phyloP scores from a whole-genome alignment of 805 yeast species.

The Starmerella geochares region DNA sequence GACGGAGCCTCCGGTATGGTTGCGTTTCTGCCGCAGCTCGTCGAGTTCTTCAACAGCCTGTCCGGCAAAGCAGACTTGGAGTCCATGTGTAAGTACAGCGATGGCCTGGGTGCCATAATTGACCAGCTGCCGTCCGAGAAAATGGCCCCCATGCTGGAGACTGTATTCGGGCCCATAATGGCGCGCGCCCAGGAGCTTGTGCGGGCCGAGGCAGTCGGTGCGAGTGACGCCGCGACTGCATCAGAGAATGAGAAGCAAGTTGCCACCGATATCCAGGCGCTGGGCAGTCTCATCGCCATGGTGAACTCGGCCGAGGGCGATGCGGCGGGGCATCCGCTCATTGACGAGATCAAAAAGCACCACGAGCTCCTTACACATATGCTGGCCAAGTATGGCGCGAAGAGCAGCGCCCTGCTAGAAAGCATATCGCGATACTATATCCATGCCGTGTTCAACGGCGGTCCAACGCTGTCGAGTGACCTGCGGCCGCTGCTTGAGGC shows the following conservation, averaged over 20 bases:
- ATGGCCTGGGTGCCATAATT: conserved; percentile 80
- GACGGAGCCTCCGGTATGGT: conserved; percentile 68
- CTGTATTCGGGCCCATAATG: conserved; percentile 59
- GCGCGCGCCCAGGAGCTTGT: conserved; percentile 42
- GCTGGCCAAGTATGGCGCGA: conserved; percentile 8
- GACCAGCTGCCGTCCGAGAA: conserved; percentile 32
- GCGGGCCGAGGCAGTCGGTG: not conserved
- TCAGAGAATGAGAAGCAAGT: not conserved
- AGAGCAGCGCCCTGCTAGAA: conserved; percentile 9
- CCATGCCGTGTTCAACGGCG: conserved; percentile 20
- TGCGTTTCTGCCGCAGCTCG: conserved; percentile 62
- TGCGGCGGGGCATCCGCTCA: conserved; percentile 21
- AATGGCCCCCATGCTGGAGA: conserved; percentile 46
- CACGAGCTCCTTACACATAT: conserved; percentile 14
- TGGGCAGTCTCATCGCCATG: conserved; percentile 50
- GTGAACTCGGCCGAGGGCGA: conserved; percentile 42
- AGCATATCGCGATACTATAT: conserved; percentile 19
- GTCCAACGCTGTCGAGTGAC: conserved; percentile 11
- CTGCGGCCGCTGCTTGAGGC: conserved; percentile 12
- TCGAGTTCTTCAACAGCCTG: conserved; percentile 56
- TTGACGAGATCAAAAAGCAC: conserved; percentile 26
- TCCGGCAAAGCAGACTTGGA: conserved; percentile 48
- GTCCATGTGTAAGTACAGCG: conserved; percentile 68
- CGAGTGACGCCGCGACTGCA: not conserved
- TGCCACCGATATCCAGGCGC: conserved; percentile 40